Evolutionary conservation across 352 stramenopile species (phyloP).

Genomic region (Phytophthora litchii): DNA sequence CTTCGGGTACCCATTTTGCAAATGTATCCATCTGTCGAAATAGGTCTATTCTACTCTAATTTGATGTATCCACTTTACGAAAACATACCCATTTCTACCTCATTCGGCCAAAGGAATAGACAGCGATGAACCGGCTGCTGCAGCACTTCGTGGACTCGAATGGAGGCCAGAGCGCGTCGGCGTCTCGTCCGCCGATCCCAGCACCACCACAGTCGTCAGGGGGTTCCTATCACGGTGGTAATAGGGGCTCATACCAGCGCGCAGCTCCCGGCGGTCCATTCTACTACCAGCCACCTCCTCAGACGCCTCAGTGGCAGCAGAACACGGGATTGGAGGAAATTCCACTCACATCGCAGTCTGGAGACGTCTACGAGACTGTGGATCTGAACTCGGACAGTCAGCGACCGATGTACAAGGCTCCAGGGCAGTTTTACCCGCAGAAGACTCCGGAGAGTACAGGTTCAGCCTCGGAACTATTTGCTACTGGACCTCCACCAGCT

Average conservation of each 20-base stretch:
- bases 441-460: constrained; percentile 17
- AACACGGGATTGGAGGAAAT: constrained; percentile 33
- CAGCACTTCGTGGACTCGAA: constrained; percentile 61
- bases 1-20: constrained; percentile 16
- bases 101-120: constrained; percentile 1
- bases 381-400: constrained; percentile 46
- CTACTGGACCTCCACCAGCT: constrained; percentile 19
- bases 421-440: constrained; percentile 17
- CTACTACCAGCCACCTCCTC: constrained; percentile 43
- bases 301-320: constrained; percentile 15
- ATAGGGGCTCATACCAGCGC: constrained; percentile 41
- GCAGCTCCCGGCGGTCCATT: constrained; percentile 29
- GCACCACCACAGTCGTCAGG: constrained; percentile 38
- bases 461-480: constrained; percentile 27
- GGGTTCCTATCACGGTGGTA: constrained; percentile 23
- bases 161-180: constrained; percentile 12
- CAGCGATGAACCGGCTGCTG: constrained; percentile 73
- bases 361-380: constrained; percentile 50
- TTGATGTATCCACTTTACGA: not conserved
- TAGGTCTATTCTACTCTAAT: not conserved
- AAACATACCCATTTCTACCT: constrained; percentile 5
- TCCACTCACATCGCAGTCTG: constrained; percentile 37
- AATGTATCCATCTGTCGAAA: not conserved
- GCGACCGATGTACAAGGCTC: constrained; percentile 14
- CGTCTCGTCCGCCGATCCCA: constrained; percentile 28